Evolutionary conservation across 495 filamentous ascomycete species (phyloP), one percentile per base, ranked within the genome.

Genomic region (Annulohypoxylon maeteangense): DNA sequence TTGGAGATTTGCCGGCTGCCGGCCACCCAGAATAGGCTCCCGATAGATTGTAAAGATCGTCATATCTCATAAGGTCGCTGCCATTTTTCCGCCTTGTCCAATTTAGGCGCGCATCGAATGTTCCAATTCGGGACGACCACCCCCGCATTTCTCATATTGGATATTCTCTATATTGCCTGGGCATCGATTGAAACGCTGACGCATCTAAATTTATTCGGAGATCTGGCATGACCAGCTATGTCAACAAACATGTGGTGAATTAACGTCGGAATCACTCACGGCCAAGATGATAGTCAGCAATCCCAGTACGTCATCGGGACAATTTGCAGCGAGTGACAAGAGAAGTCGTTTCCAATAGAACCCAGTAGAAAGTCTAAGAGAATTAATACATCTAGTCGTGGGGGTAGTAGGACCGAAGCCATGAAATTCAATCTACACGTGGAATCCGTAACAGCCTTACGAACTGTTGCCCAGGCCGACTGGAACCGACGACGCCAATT

Each of bases 81-180:
- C 22, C 53, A 65, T 69, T 57, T 40, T 63, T 42, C 68, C 54
- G 58, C 32, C 62, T 50, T 55, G 54, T 68, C 67, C 12, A 55
- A 74, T 76, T 76, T 76, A 76, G 74, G 67, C 74, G 65, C 59
- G 53, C 61, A n/a, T 32, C 6, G 29, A 53, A 58, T 0, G 31
- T 23, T 23, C 67, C 56, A 59, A 69, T 22, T 62, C 71, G 74
- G 68, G 60, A 62, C 32, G 18, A 36, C 65, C 20, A 23, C 54
- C 71, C 59, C 74, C 74, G 74, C 70, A 65, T 61, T 32, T 50
- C 44, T 38, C n/a, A 54, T 53, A 62, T 74, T 48, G 34, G 54
- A 51, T 7, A 40, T n/a, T 34, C 7, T 4, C 18, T 25, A 47
- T 22, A 40, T 56, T 22, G 54, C 14, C 38, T 68, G 31, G 32